phyloP scores from a whole-genome alignment of 2,329 filamentous ascomycete genomes.

The Aspergillus ruber region DNA sequence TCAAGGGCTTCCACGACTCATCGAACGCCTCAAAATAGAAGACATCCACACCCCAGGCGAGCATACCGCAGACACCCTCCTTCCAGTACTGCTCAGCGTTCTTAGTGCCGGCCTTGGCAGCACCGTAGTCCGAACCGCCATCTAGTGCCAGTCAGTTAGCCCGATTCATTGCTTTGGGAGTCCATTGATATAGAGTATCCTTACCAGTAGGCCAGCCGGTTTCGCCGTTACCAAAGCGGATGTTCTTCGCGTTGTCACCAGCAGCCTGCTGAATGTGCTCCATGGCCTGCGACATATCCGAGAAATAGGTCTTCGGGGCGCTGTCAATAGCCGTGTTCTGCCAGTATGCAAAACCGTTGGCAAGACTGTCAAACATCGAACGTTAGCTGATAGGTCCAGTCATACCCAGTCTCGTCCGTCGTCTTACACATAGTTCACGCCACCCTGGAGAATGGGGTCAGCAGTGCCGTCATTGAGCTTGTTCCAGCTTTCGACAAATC shows the following conservation, averaged over 20 bases:
- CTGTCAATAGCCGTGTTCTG: slow-evolving; percentile 56
- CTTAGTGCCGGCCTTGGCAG: slow-evolving; percentile 53
- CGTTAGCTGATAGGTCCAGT: background rate
- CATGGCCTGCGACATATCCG: slow-evolving; percentile 61
- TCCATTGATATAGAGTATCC: background rate
- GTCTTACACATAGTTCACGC: slow-evolving; percentile 53
- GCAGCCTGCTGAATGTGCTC: slow-evolving; percentile 55
- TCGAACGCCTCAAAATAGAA: slow-evolving; percentile 72
- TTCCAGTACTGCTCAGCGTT: slow-evolving; percentile 58
- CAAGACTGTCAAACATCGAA: slow-evolving; percentile 36
- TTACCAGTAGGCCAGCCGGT: slow-evolving; percentile 59
- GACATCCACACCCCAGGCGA: slow-evolving; percentile 60
- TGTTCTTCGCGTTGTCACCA: slow-evolving; percentile 45
- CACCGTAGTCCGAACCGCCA: slow-evolving; percentile 56
- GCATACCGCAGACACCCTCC: slow-evolving; percentile 56
- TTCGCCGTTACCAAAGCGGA: slow-evolving; percentile 65
- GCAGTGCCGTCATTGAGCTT: slow-evolving; percentile 63
- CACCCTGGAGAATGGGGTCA: slow-evolving; percentile 54
- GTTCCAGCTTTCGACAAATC: slow-evolving; percentile 69
- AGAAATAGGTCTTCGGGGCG: slow-evolving; percentile 57
- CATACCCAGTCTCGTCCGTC: background rate
- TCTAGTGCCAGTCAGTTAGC: slow-evolving; percentile 12
- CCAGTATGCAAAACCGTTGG: slow-evolving; percentile 70
- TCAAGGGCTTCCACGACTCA: slow-evolving; percentile 63
- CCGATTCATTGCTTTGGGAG: background rate